Base-by-base conservation (phyloP, 2,329 filamentous ascomycete genomes). In the Beauveria sp. region DNA sequence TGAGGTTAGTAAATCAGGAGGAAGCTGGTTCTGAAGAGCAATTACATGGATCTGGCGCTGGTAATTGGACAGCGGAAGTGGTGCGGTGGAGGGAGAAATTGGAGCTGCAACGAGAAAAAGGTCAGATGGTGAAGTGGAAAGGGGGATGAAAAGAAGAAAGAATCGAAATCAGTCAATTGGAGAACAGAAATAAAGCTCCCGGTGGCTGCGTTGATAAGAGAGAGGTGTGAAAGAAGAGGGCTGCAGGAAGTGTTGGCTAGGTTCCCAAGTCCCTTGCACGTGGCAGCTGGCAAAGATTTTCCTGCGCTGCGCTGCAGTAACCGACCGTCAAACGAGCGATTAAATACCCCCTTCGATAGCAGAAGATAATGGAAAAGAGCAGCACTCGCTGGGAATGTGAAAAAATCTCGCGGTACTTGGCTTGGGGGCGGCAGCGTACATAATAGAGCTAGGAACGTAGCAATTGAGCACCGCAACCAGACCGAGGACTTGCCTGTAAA, bases 251-350 rank as follows among this genome's bases (percentile, higher is more conserved):
- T 46, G 42, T 49, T 45, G n/a, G 26, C 47, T 18, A 42, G 5
- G 43, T 3, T 2, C 20, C 20, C 20, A 22, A 22, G 20, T 22
- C 14, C 34, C 34, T 50, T 55, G 30, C 49, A 26, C 24, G 46
- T 56, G 45, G 46, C 46, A 56, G 54, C 53, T 56, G 60, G 58
- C 58, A 38, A 42, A 40, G 26, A 28, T 53, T 53, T 54, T 6
- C 30, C 18, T 49, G 50, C 45, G 34, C 24, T n/a, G 18, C 22
- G 46, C 30, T 43, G 22, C 10, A 58, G 55, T 42, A 5, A 58
- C 45, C 20, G 40, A 60, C 49, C 10, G 50, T 12, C 26, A 46
- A 14, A 30, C 22, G n/a, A 28, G 24, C 24, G 1, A 38, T 24
- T 14, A 43, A 16, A 5, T 42, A n/a, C 16, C 24, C 2, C 18